Evolutionary conservation across 192 early-diverging fungal species (phyloP), one percentile per base, ranked within the genome.

Genomic region (Rhizophagus prolifer): DNA sequence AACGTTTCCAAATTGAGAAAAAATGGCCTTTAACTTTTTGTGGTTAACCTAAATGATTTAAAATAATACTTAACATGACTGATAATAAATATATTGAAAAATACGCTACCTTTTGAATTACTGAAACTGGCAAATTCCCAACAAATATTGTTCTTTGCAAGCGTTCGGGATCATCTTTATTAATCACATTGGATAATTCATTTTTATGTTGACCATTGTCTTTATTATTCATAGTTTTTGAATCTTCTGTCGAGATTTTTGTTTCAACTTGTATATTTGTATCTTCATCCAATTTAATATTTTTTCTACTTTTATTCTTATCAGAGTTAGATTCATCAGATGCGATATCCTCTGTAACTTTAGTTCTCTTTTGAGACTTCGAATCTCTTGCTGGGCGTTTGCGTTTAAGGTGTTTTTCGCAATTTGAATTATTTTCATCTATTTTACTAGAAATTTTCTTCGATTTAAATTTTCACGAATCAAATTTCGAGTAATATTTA

Each of bases 141-240:
- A 99, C 88, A 86, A 98, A 99, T 21, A 92, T 78, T n/a, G 97
- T 97, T 59, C 95, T 88, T 61, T 82, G 84, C 34, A 89, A 84
- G 73, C 89, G 78, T 78, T 62, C 25, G 36, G 21, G 62, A 31
- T 21, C 60, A 54, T n/a, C 38, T n/a, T 7, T 72, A 72, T 38
- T 38, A 38, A 38, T 38, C 36, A 38, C 36, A 38, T 5, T 38
- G 36, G 12, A 41, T 46, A 21, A 58, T 50, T 31, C 61, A 3
- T 58, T 46, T 62, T 59, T 75, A 5, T 7, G 23, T 38, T 16
- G 54, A 30, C 36, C 60, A 69, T 68, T 31, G 62, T 14, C 58
- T 44, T 59, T 30, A 58, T 10, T 25, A 4, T 34, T 23, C 19
- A 58, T 28, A 38, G 62, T 30, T 62, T 68, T 71, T 60, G 13